Evolutionary conservation across 2,329 filamentous ascomycete species (phyloP).

Genomic region (Pseudogymnoascus sp.): DNA sequence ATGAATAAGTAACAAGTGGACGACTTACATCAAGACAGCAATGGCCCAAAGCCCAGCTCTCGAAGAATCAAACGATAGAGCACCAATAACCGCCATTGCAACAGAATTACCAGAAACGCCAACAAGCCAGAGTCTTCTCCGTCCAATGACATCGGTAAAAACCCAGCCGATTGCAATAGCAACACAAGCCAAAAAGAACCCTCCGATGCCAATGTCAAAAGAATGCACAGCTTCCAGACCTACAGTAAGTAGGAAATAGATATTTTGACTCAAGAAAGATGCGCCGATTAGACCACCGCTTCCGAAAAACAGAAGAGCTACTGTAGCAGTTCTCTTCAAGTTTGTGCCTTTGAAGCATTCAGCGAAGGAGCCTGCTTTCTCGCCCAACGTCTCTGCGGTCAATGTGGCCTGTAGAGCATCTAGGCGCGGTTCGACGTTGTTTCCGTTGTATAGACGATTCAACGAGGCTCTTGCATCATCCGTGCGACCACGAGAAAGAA

Average conservation of each 20-base stretch:
- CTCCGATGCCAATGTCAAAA: constrained; percentile 18
- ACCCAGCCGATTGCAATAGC: constrained; percentile 16
- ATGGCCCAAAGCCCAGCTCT: constrained; percentile 14
- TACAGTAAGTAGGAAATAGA: constrained; percentile 19
- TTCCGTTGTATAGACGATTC: constrained; percentile 13
- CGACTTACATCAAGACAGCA: constrained; percentile 15
- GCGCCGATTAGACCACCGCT: constrained; percentile 15
- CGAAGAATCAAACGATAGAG: constrained; percentile 13
- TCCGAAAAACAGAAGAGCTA: constrained; percentile 28
- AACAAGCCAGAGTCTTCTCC: constrained; percentile 28
- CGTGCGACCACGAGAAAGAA: constrained; percentile 9
- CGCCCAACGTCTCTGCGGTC: not conserved
- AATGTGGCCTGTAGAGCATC: constrained; percentile 12
- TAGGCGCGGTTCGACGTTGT: constrained; percentile 14
- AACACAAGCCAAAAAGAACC: constrained; percentile 16
- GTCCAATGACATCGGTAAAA: constrained; percentile 25
- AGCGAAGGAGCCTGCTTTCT: constrained; percentile 18
- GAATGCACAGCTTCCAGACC: constrained; percentile 15
- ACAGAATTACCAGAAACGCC: constrained; percentile 15
- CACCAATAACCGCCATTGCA: constrained; percentile 14
- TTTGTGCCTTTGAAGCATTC: constrained; percentile 30
- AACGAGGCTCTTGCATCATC: constrained; percentile 11
- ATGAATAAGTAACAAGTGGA: not conserved
- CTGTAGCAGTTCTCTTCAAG: constrained; percentile 30
- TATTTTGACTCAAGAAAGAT: constrained; percentile 17